These are phyloP conservation scores for Talaromyces funiculosus DNA, from an alignment of 2,329 filamentous ascomycete genomes.

Conservation along the genomic window DNA sequence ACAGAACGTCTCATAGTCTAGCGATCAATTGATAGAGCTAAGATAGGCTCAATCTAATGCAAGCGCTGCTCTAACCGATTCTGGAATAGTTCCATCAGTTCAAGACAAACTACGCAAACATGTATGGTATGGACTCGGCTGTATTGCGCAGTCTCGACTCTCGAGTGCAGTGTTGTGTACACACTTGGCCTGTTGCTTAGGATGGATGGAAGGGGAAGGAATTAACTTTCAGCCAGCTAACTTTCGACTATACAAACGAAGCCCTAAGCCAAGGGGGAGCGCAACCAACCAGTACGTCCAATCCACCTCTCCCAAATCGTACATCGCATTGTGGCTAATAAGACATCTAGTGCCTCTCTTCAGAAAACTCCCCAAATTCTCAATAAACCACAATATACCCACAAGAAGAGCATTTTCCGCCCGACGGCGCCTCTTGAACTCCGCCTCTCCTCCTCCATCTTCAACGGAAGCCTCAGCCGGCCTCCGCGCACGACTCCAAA, in stretches of 20 bases:
- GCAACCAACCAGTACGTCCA: neutral
- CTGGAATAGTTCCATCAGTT: neutral
- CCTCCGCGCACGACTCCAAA: slow-evolving; percentile 28
- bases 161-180: no score
- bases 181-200: neutral
- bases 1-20: neutral
- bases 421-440: slow-evolving; percentile 10
- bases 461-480: slow-evolving; percentile 14
- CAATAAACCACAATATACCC: neutral
- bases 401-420: slow-evolving; percentile 7
- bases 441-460: slow-evolving; percentile 7
- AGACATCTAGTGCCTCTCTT: neutral
- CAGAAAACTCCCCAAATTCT: neutral
- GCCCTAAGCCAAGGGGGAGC: neutral
- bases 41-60: neutral
- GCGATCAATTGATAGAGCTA: neutral
- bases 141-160: no score
- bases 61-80: neutral
- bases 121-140: no score
- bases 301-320: neutral
- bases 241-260: neutral
- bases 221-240: neutral
- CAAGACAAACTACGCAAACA: slow-evolving; percentile 4
- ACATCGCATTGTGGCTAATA: neutral
- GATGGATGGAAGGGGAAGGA: neutral